Evolutionary conservation across 345 rosid species (phyloP).

Genomic region (Gossypium australe): DNA sequence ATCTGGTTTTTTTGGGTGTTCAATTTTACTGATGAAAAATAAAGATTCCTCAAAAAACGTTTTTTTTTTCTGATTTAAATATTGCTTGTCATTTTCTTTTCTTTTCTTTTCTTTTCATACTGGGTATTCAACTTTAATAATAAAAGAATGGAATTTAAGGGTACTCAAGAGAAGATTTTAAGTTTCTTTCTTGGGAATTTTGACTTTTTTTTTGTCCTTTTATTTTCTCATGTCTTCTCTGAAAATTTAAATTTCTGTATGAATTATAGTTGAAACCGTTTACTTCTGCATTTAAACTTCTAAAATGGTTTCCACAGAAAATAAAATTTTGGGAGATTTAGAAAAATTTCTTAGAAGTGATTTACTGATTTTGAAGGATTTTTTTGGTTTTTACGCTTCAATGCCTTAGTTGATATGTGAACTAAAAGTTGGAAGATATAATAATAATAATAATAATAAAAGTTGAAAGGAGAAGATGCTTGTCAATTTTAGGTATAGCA

Average conservation of each 20-base stretch:
- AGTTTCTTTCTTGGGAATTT: neutral
- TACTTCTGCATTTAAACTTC: neutral
- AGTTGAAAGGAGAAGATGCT: neutral
- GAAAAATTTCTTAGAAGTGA: neutral
- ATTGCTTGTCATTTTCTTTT: neutral
- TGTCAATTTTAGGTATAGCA: neutral
- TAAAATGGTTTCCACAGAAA: neutral
- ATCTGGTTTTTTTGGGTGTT: constrained; percentile 3
- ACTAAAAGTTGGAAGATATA: neutral
- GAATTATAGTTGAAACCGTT: neutral
- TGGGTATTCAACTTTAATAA: neutral
- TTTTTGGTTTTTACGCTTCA: neutral
- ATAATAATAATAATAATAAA: neutral
- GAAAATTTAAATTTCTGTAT: neutral
- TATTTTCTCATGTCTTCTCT: neutral
- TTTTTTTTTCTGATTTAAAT: neutral
- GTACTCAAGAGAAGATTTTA: neutral
- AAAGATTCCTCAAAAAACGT: neutral
- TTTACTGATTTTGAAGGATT: neutral
- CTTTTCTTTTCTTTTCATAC: too few relatives aligned
- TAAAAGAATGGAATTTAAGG: neutral
- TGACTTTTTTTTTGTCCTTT: neutral
- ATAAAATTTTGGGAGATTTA: neutral
- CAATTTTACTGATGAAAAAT: neutral
- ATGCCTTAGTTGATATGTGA: neutral